Percentiles rank a stretch among this genome's conserved stretches.
phyloP scores from a whole-genome alignment of 768 basidiomycete species.

The Gyrodon lividus region DNA sequence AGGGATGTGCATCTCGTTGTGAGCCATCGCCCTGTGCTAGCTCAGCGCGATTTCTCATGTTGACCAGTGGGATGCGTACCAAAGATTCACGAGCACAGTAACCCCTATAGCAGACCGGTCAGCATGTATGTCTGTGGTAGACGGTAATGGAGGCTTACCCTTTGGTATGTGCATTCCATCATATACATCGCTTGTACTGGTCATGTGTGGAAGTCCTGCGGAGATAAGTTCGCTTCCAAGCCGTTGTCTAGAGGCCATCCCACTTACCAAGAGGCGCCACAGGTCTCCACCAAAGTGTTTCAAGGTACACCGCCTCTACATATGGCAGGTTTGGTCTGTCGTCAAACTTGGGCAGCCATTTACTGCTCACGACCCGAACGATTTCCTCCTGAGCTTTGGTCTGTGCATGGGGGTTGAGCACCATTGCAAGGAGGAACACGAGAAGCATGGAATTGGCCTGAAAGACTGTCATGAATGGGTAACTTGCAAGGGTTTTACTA shows the following conservation, averaged over 20 bases:
- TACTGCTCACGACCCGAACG: conserved; percentile 28
- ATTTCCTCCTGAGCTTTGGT: conserved; percentile 33
- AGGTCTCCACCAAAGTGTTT: conserved; percentile 33
- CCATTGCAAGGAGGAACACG: conserved; percentile 35
- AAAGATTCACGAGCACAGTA: conserved; percentile 24
- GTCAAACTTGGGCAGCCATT: conserved; percentile 27
- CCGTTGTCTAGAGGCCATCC: neutral
- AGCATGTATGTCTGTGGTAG: neutral
- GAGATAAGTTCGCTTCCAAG: neutral
- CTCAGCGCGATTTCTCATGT: conserved; percentile 3
- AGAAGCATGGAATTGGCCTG: conserved; percentile 17
- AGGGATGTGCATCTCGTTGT: conserved; percentile 50
- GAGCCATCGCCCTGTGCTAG: conserved; percentile 41
- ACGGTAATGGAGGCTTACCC: conserved; percentile 12
- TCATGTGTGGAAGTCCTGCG: conserved; percentile 25
- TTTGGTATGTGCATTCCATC: conserved; percentile 32
- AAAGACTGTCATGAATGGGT: neutral
- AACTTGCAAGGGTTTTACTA: neutral
- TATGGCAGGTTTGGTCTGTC: conserved; percentile 32
- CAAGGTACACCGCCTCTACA: conserved; percentile 30
- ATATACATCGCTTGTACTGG: conserved; percentile 23
- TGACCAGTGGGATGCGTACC: conserved; percentile 10
- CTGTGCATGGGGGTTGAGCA: conserved; percentile 32
- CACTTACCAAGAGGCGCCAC: conserved; percentile 27
- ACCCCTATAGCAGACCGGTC: conserved; percentile 9